phyloP scores from a whole-genome alignment of 106 monocot genomes.

The Dendrobium nobile region DNA sequence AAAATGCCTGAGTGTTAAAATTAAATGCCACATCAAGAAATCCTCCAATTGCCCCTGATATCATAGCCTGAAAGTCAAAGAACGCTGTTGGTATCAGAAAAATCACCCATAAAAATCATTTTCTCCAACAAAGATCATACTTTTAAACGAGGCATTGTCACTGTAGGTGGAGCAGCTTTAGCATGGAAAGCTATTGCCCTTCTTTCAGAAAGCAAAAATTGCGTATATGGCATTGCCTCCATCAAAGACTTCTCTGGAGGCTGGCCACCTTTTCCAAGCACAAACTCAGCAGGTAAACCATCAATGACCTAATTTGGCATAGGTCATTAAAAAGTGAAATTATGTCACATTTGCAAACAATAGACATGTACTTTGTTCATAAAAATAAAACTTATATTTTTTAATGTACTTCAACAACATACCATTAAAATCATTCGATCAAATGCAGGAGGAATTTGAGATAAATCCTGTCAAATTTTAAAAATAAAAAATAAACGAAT shows the following conservation, averaged over 20 bases:
- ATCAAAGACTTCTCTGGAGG: conserved; percentile 43
- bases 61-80: conserved; percentile 62
- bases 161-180: conserved; percentile 96
- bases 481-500: background rate
- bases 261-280: conserved; percentile 60
- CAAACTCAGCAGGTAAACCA: conserved; percentile 93
- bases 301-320: conserved; percentile 77
- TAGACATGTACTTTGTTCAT: background rate
- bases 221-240: conserved; percentile 89
- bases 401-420: conserved; percentile 14
- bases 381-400: background rate
- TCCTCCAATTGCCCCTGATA: conserved; percentile 92
- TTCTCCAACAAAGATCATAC: conserved; percentile 21
- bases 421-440: conserved; percentile 86
- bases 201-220: conserved; percentile 51
- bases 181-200: conserved; percentile 75
- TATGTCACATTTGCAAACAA: background rate
- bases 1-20: conserved; percentile 83
- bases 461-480: conserved; percentile 49
- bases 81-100: background rate
- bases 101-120: background rate
- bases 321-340: background rate
- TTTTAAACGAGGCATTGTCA: conserved; percentile 96
- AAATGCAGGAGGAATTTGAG: conserved; percentile 59
- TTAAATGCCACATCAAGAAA: conserved; percentile 94